Conservation (phyloP, 2,329 filamentous ascomycete genomes). For the Talaromyces sp. region DNA sequence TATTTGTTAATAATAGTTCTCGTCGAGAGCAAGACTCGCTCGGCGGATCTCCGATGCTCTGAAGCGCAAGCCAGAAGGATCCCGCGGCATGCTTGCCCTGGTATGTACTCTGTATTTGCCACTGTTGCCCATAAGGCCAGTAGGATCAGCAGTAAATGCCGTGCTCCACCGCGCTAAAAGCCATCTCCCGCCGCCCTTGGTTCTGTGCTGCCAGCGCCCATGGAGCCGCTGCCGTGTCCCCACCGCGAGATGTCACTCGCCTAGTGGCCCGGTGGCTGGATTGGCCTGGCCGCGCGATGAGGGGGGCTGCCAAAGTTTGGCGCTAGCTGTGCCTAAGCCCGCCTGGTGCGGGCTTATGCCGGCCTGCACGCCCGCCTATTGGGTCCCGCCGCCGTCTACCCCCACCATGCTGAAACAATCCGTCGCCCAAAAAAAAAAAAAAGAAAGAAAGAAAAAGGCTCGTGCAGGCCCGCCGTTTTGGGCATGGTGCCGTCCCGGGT, state of each 20-base stretch:
- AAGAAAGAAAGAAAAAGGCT: not conserved
- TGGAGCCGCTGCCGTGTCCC: not conserved
- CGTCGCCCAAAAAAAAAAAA: too few species aligned
- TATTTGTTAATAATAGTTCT: too few species aligned
- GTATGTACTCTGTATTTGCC: not conserved
- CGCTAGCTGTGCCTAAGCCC: not conserved
- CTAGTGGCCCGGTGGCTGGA: not conserved
- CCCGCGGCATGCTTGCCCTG: not conserved
- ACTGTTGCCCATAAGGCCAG: not conserved
- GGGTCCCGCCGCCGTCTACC: not conserved
- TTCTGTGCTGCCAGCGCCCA: not conserved
- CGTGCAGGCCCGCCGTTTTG: slow-evolving; percentile 5
- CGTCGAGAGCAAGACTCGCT: too few species aligned
- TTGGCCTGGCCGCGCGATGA: not conserved
- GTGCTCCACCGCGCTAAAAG: slow-evolving; percentile 10
- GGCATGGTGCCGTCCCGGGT: not conserved
- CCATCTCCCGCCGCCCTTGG: slow-evolving; percentile 11
- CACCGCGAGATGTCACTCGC: not conserved
- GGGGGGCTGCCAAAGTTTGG: not conserved
- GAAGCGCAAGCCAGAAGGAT: not conserved
- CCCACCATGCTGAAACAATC: slow-evolving; percentile 12
- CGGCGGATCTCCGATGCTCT: not conserved
- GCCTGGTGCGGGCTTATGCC: not conserved
- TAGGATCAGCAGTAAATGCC: slow-evolving; percentile 11
- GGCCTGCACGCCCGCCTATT: not conserved